These are phyloP conservation scores for Umbellularia californica DNA, from an alignment of 164 flowering plant species.

Conservation along the genomic window DNA sequence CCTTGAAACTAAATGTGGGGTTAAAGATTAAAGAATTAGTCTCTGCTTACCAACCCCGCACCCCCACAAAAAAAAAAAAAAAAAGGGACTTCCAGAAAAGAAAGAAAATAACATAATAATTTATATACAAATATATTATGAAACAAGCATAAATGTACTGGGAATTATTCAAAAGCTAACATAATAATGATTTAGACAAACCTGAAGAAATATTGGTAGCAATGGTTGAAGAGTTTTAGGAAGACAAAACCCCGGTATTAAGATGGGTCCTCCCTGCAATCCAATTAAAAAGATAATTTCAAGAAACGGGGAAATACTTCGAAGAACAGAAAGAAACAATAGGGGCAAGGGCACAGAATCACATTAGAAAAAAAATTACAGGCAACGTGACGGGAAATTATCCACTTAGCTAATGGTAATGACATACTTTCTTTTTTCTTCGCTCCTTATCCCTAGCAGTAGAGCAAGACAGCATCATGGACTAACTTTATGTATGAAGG, in stretches of 20 bases:
- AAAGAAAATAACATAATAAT: neutral
- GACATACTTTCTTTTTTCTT: conserved; percentile 68
- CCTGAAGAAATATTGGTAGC: conserved; percentile 96
- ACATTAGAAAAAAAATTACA: neutral
- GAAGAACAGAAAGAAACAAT: neutral
- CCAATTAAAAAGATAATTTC: conserved; percentile 1
- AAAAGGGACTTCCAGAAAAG: too few relatives aligned
- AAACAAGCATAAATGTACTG: neutral
- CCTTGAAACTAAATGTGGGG: too few relatives aligned
- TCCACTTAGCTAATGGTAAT: neutral
- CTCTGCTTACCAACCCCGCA: too few relatives aligned
- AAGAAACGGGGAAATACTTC: neutral
- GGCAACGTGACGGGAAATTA: neutral
- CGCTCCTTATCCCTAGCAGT: conserved; percentile 93
- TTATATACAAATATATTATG: neutral
- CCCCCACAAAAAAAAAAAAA: too few relatives aligned
- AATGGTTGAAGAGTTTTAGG: conserved; percentile 95
- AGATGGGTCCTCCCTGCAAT: conserved; percentile 83
- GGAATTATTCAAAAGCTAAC: neutral
- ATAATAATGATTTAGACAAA: conserved; percentile 17
- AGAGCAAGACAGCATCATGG: conserved; percentile 94
- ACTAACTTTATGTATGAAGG: conserved; percentile 86
- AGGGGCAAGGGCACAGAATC: neutral
- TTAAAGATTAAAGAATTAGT: too few relatives aligned
- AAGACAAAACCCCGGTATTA: conserved; percentile 91